These are phyloP conservation scores for Schizopora paradoxa DNA, from an alignment of 1,284 basidiomycete species.

Conservation along the genomic window DNA sequence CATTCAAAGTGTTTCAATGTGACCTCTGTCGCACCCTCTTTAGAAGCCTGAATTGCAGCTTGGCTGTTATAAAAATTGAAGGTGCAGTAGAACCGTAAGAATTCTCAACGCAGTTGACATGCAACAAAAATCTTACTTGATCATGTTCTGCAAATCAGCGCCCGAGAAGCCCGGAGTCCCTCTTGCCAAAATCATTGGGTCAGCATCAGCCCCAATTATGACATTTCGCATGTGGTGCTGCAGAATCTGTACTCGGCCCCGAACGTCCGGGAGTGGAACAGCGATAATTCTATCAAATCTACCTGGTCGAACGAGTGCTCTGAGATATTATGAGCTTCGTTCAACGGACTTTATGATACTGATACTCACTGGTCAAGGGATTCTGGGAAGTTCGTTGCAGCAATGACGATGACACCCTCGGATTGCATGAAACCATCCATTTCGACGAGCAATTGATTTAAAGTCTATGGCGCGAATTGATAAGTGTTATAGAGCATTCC, in stretches of 20 bases:
- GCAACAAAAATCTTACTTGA: conserved; percentile 61
- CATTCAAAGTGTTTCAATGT: conserved; percentile 86
- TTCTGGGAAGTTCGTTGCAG: conserved; percentile 93
- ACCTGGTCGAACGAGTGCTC: conserved; percentile 88
- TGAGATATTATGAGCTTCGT: conserved; percentile 30
- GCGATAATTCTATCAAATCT: conserved; percentile 89
- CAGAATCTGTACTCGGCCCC: conserved; percentile 80
- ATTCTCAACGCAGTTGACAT: neutral
- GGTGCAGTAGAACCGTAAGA: no score
- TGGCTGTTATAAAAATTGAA: conserved; percentile 41
- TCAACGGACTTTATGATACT: conserved; percentile 6
- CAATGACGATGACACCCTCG: conserved; percentile 91
- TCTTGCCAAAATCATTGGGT: conserved; percentile 80
- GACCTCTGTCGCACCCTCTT: conserved; percentile 72
- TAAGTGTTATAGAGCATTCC: neutral
- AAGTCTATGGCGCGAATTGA: conserved; percentile 42
- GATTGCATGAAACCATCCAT: conserved; percentile 91
- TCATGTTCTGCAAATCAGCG: conserved; percentile 90
- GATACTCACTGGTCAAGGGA: conserved; percentile 74
- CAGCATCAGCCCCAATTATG: conserved; percentile 64
- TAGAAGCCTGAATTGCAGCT: conserved; percentile 89
- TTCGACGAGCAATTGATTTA: conserved; percentile 92
- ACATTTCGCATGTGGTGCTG: conserved; percentile 86
- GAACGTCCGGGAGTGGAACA: conserved; percentile 86
- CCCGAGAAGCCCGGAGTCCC: conserved; percentile 91